A percentile compares a stretch with the other conserved stretches of the same genome.
Conservation (phyloP, 495 filamentous ascomycete genomes). For the Aspergillus egyptiacus region DNA sequence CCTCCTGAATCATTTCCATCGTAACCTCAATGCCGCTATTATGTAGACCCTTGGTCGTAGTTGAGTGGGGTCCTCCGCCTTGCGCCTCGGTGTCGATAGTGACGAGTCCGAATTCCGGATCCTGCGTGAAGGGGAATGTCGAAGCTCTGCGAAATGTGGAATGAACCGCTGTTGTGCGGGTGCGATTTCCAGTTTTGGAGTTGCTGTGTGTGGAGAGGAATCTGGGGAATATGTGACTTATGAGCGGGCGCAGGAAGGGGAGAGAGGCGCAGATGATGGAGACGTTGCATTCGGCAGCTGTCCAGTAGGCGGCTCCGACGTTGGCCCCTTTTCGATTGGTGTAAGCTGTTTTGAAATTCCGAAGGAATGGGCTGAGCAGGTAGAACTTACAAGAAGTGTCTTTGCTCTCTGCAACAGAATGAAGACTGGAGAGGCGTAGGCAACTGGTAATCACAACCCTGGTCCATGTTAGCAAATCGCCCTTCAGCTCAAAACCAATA, state of each 20-base stretch:
- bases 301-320: conserved; percentile 60
- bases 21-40: conserved; percentile 32
- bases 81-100: conserved; percentile 29
- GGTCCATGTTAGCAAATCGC: conserved; percentile 28
- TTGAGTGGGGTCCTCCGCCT: conserved; percentile 1
- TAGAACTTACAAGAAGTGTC: conserved; percentile 55
- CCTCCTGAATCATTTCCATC: conserved; percentile 33
- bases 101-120: conserved; percentile 30
- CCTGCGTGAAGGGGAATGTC: conserved; percentile 21
- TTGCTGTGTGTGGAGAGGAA: conserved; percentile 46
- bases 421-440: conserved; percentile 32
- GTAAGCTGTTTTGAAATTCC: neutral
- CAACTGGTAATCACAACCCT: conserved; percentile 32
- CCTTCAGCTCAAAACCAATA: conserved; percentile 55
- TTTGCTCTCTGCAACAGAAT: conserved; percentile 23
- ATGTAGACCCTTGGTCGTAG: conserved; percentile 4
- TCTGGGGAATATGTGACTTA: conserved; percentile 63
- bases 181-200: conserved; percentile 20
- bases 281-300: conserved; percentile 76
- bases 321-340: conserved; percentile 35
- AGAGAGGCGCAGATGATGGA: conserved; percentile 81
- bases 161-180: conserved; percentile 16
- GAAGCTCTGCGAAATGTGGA: conserved; percentile 10
- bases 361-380: neutral
- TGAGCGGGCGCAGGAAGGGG: conserved; percentile 78